A percentile compares a stretch with the other conserved stretches of the same genome.
Evolutionary conservation across 352 stramenopile genomes (phyloP).

Genomic region (Globisporangium emineosum): DNA sequence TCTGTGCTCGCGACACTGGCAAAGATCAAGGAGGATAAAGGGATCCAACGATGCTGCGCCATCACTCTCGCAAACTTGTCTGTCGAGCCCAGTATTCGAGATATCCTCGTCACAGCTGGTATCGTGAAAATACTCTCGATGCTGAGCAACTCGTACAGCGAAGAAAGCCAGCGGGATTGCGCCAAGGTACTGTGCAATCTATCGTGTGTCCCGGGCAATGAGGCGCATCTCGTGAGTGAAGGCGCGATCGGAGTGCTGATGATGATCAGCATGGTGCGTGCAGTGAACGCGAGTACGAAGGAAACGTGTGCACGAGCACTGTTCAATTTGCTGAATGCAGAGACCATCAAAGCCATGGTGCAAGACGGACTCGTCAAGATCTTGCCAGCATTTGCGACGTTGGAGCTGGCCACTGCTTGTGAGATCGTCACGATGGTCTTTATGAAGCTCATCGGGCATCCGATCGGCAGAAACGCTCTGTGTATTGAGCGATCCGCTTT

Average conservation of each 20-base stretch:
- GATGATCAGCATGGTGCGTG: constrained; percentile 80
- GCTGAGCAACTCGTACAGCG: constrained; percentile 81
- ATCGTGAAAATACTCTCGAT: constrained; percentile 51
- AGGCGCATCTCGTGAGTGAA: constrained; percentile 49
- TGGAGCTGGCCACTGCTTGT: constrained; percentile 22
- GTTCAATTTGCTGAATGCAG: constrained; percentile 55
- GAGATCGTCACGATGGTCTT: constrained; percentile 54
- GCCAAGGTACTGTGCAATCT: constrained; percentile 73
- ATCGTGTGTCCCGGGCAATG: constrained; percentile 46
- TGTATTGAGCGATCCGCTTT: constrained; percentile 44
- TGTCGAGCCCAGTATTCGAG: constrained; percentile 42
- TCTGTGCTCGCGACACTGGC: constrained; percentile 55
- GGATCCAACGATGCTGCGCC: constrained; percentile 63
- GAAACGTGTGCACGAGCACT: constrained; percentile 65
- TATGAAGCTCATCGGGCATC: constrained; percentile 49
- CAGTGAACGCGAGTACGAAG: constrained; percentile 56
- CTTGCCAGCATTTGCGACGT: constrained; percentile 37
- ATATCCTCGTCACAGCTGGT: constrained; percentile 40
- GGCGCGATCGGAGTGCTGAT: constrained; percentile 64
- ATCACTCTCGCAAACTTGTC: constrained; percentile 71
- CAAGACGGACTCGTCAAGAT: constrained; percentile 69
- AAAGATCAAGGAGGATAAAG: constrained; percentile 41
- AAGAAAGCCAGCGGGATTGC: constrained; percentile 76
- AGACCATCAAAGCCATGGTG: constrained; percentile 64
- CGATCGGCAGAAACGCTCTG: constrained; percentile 39